phyloP scores from a whole-genome alignment of 257 asterid genomes.

The Solanum piurae region DNA sequence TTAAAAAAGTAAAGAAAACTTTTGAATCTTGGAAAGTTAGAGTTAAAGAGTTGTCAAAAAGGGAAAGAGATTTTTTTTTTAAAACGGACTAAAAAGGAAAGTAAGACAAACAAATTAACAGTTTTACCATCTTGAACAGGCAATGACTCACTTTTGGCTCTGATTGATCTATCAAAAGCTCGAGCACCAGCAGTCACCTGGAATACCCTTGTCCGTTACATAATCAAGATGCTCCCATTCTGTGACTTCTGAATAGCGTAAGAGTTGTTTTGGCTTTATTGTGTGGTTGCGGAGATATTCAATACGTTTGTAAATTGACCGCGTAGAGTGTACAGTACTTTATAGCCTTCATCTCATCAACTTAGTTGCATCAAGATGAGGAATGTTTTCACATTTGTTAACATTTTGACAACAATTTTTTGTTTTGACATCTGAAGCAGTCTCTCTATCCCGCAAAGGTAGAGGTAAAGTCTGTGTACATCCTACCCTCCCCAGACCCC shows the following conservation, averaged over 20 bases:
- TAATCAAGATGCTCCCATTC: background rate
- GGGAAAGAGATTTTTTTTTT: background rate
- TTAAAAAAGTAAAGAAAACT: no score
- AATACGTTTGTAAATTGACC: background rate
- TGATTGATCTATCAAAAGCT: background rate
- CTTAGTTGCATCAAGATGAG: background rate
- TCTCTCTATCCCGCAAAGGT: background rate
- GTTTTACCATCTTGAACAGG: background rate
- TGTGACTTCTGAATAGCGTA: background rate
- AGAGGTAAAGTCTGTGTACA: background rate
- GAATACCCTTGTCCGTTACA: background rate
- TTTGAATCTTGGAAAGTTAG: background rate
- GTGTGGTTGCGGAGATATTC: background rate
- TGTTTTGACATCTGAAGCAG: background rate
- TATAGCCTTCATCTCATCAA: background rate
- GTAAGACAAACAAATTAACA: background rate
- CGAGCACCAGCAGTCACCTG: background rate
- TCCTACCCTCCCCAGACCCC: background rate
- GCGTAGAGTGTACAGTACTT: background rate
- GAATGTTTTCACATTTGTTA: background rate
- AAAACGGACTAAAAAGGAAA: background rate
- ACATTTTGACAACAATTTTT: background rate
- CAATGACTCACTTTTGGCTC: conserved; percentile 4
- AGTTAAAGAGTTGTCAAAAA: background rate
- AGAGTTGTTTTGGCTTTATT: background rate